Conservation (phyloP, 192 early-diverging fungal species). For the Podila verticillata region DNA sequence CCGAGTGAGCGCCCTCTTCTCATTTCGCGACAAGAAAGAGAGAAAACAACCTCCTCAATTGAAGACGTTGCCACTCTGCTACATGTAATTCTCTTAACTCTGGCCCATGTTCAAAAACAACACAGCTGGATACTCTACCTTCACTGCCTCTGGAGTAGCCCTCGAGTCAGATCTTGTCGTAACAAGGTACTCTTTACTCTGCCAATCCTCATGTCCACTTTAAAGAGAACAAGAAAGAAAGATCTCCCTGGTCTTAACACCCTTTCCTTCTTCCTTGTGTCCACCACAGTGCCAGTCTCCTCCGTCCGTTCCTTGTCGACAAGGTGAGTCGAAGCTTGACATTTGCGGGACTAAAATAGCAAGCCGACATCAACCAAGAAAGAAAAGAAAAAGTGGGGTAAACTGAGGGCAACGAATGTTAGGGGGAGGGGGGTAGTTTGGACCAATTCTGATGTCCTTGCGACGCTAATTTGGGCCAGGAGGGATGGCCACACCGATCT, state of each 20-base stretch:
- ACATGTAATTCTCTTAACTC: not conserved
- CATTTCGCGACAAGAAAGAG: too few relatives aligned
- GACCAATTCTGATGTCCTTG: too few relatives aligned
- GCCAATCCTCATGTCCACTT: not conserved
- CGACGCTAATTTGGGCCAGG: too few relatives aligned
- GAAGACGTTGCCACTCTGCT: not conserved
- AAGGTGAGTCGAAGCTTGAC: constrained; percentile 20
- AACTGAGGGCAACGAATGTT: not conserved
- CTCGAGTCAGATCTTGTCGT: constrained; percentile 40
- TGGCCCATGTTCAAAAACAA: constrained; percentile 11
- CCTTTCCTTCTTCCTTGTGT: not conserved
- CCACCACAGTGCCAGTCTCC: constrained; percentile 34
- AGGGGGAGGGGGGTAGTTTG: too few relatives aligned
- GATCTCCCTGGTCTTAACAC: not conserved
- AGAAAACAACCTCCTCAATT: too few relatives aligned
- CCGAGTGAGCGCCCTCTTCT: too few relatives aligned
- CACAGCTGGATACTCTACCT: constrained; percentile 49
- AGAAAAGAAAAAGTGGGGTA: not conserved
- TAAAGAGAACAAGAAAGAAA: not conserved
- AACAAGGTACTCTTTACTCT: constrained; percentile 29
- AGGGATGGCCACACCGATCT: too few relatives aligned
- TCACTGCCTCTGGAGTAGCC: constrained; percentile 45
- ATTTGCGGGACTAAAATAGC: not conserved
- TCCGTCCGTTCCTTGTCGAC: constrained; percentile 36
- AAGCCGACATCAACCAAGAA: not conserved